Evolutionary conservation across 805 yeast species (phyloP), one percentile per base, ranked within the genome.

Genomic region (Sugiyamaella mastotermitis): DNA sequence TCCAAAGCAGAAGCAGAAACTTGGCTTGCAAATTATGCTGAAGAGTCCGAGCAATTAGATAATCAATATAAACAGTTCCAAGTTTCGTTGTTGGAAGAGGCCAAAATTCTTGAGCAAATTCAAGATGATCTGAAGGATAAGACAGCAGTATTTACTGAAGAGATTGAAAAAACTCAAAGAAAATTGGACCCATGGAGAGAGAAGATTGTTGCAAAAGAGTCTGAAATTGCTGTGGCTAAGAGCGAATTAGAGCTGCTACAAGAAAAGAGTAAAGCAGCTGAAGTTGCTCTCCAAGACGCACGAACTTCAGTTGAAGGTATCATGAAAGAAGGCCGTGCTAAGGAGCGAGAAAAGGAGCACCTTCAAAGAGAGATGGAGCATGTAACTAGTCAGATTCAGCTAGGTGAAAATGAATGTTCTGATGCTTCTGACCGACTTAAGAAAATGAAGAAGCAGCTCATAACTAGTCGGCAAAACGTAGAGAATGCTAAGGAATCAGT

Each of bases 101-200:
- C 72, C 40, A 53, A 53, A 0, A 64, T 62, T n/a, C 61, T 90
- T 16, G 82, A 78, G 37, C 69, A 69, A 18, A 77, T 88, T 9
- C 76, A 87, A 50, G 48, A 67, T 5, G 76, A 74, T 20, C 68
- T 92, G 32, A 76, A 85, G 6, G 80, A 76, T 33, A 84, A 85
- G 55, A 90, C 97, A 0, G 69, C 76, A 8, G 77, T 64, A 2
- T 69, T 81, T 39, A 74, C 88, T 1, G 71, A 68, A 6, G 72
- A 83, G 51, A 81, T 88, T 36, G 82, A 76, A 47, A 50, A 53
- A 10, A 61, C 78, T 27, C 88, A 84, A 55, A 69, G 66, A 5
- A 68, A 80, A 43, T 61, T 86, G 5, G 88, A 83, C 48, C 98
- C 97, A 0, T 86, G 94, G 88, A 76, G 76, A 42, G 79, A 72